A percentile compares a stretch with the other conserved stretches of the same genome.
phyloP scores from a whole-genome alignment of 352 stramenopile species.

The Globisporangium paroecandrum region DNA sequence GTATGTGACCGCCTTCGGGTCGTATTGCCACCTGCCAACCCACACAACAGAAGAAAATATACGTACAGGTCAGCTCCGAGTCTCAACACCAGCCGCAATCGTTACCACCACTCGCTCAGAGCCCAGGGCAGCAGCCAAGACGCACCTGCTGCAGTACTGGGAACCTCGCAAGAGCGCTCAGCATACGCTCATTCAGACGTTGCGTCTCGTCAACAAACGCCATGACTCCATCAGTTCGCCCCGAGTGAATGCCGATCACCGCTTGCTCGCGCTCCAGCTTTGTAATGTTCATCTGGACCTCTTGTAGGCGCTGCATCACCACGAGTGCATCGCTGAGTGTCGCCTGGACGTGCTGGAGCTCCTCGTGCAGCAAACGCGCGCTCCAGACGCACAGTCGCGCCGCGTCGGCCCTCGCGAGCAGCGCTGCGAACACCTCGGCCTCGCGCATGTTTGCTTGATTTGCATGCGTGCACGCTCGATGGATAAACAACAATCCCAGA shows the following conservation, averaged over 20 bases:
- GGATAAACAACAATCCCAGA: too few relatives aligned
- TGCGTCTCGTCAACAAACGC: neutral
- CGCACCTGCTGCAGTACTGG: neutral
- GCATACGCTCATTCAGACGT: neutral
- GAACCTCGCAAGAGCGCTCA: neutral
- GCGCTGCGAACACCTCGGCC: neutral
- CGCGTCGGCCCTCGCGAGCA: neutral
- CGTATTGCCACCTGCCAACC: too few relatives aligned
- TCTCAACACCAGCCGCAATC: too few relatives aligned
- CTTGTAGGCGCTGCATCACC: neutral
- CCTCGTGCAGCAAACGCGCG: neutral
- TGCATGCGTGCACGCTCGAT: too few relatives aligned
- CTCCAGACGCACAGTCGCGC: neutral
- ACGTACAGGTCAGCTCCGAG: too few relatives aligned
- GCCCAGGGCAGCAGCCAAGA: neutral
- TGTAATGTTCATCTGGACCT: neutral
- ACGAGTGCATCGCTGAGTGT: neutral
- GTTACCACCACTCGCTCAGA: too few relatives aligned
- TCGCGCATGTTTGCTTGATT: neutral
- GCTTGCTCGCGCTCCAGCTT: constrained; percentile 3
- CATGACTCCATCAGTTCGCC: neutral
- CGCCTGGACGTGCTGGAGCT: neutral
- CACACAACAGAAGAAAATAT: too few relatives aligned
- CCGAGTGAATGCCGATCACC: neutral
- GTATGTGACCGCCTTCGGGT: too few relatives aligned